Evolutionary conservation across 805 yeast species (phyloP), one percentile per base, ranked within the genome.

Genomic region (Candida mattraensis): DNA sequence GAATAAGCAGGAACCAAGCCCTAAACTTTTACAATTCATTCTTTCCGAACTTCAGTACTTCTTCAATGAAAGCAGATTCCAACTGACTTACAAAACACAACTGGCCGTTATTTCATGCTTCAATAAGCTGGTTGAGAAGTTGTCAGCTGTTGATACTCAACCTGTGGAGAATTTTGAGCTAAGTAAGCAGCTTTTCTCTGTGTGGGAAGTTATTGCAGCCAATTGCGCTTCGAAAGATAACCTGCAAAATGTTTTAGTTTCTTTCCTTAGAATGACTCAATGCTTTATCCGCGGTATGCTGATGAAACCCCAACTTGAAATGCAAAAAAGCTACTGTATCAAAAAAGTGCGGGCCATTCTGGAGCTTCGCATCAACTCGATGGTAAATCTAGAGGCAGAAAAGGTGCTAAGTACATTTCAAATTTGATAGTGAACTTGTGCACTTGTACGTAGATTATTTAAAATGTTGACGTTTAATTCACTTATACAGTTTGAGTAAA

Each of bases 231-330:
- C 46, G 9, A 35, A 40, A n/a, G 54, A 48, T 17, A 51, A 54
- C 16, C 36, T 59, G 24, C 91, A 83, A 50, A 74, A 70, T 41
- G 85, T 81, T 3, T 69, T 80, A 36, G 56, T 82, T 14, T 76
- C 76, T 18, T 70, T 64, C 34, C 60, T 57, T 5, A 53, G 63
- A 23, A 16, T 48, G 4, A 45, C 55, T 1, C 40, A 40, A n/a
- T 17, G 39, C n/a, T 19, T 54, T 5, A 21, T 27, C 12, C 11
- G n/a, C 4, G 40, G 30, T 18, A 9, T 30, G 24, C 22, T 18
- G 15, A 15, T 21, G 3, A 28, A 24, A 5, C n/a, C 5, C n/a
- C 38, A 35, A 22, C 21, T 20, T 0, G 37, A 23, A 5, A 83
- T 78, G n/a, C 42, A 69, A 66, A 37, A 78, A 74, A 2, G 70